Conservation (phyloP, 192 early-diverging fungal genomes). For the Podila epigama region DNA sequence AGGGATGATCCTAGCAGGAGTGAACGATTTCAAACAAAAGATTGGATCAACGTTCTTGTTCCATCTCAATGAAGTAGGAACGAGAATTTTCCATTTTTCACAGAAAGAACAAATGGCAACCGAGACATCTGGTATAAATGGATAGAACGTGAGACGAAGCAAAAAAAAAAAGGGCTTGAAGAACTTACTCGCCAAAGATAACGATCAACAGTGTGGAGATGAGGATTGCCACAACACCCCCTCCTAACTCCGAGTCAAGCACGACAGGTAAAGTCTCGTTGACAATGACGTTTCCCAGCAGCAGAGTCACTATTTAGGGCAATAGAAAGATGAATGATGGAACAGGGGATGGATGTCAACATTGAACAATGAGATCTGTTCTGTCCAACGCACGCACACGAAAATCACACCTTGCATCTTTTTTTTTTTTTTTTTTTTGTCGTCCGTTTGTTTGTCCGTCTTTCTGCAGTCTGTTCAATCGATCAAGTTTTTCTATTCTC, state of each 20-base stretch:
- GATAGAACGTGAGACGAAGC: background rate
- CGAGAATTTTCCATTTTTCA: no score
- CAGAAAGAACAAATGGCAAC: background rate
- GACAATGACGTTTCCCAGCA: slow-evolving; percentile 87
- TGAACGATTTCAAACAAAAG: no score
- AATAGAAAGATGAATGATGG: background rate
- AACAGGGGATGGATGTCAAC: background rate
- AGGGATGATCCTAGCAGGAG: slow-evolving; percentile 71
- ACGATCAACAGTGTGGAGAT: slow-evolving; percentile 86
- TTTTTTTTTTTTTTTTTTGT: no score
- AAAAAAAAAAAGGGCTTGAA: no score
- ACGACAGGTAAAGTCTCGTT: slow-evolving; percentile 91
- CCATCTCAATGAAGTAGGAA: background rate
- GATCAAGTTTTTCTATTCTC: background rate
- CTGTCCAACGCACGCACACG: no score
- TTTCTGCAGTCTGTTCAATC: no score
- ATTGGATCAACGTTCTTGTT: no score
- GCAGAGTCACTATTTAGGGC: slow-evolving; percentile 79
- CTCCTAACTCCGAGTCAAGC: slow-evolving; percentile 73
- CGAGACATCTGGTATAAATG: background rate
- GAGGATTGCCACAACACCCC: slow-evolving; percentile 82
- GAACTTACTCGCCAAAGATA: slow-evolving; percentile 84
- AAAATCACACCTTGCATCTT: no score
- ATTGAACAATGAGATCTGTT: no score
- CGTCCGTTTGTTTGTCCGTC: background rate